Evolutionary conservation across 441 rosid species (phyloP).

Genomic region (Pelargonium hybrid): DNA sequence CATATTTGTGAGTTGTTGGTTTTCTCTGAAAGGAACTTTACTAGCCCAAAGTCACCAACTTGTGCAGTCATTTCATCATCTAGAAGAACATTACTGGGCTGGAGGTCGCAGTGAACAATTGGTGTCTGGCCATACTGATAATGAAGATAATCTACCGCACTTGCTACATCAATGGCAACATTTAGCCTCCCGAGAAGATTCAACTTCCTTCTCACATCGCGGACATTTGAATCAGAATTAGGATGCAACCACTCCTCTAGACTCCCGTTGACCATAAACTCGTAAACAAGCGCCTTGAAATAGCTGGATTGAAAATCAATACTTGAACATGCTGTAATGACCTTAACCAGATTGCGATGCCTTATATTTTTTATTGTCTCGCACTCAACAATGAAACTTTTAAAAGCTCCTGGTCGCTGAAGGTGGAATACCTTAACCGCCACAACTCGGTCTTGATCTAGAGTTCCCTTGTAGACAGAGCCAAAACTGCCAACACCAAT

Average conservation of each 20-base stretch:
- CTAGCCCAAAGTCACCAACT: conserved; percentile 8
- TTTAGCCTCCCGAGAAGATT: conserved; percentile 3
- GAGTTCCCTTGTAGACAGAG: conserved; percentile 10
- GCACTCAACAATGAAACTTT: conserved; percentile 15
- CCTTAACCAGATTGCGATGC: conserved; percentile 10
- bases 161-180: background rate
- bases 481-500: conserved; percentile 5
- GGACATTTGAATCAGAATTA: background rate
- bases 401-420: background rate
- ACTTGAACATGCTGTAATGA: conserved; percentile 11
- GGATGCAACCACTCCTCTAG: conserved; percentile 4
- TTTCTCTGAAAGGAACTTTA: background rate
- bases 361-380: background rate
- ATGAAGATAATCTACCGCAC: conserved; percentile 6
- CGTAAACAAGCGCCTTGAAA: conserved; percentile 14
- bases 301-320: background rate
- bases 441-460: background rate
- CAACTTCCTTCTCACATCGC: background rate
- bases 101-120: conserved; percentile 9
- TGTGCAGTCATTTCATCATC: conserved; percentile 10
- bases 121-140: background rate
- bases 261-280: conserved; percentile 16
- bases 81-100: conserved; percentile 10
- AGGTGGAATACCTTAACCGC: conserved; percentile 14
- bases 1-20: fast-evolving